phyloP scores from a whole-genome alignment of 2,329 filamentous ascomycete species.

The Incumbomyces lentus region DNA sequence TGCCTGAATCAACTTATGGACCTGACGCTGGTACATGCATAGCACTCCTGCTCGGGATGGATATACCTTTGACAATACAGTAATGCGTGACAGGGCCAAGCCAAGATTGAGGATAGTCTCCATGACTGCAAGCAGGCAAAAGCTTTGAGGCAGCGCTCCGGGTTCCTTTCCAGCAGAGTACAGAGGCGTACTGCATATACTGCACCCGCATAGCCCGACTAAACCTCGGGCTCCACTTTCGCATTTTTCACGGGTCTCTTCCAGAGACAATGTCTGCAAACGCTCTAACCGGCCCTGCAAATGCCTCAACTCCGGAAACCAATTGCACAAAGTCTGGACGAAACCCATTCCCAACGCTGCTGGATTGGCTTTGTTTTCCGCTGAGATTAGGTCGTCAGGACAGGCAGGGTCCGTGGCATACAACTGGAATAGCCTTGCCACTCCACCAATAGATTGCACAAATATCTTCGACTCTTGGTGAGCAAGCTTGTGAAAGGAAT shows the following conservation, averaged over 20 bases:
- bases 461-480: conserved; percentile 17
- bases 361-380: conserved; percentile 14
- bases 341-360: conserved; percentile 17
- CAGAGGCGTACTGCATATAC: conserved; percentile 11
- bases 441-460: conserved; percentile 16
- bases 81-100: conserved; percentile 17
- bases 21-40: conserved; percentile 16
- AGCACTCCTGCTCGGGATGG: conserved; percentile 16
- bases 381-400: conserved; percentile 6
- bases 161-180: neutral
- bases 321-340: conserved; percentile 17
- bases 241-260: conserved; percentile 11
- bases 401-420: conserved; percentile 11
- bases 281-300: conserved; percentile 18
- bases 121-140: conserved; percentile 16
- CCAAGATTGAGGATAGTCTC: conserved; percentile 19
- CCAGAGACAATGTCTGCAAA: conserved; percentile 11
- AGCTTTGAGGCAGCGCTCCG: conserved; percentile 11
- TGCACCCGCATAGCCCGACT: conserved; percentile 15
- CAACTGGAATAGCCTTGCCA: conserved; percentile 8
- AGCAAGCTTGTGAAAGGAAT: conserved; percentile 16
- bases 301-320: conserved; percentile 17
- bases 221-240: conserved; percentile 12
- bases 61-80: conserved; percentile 13
- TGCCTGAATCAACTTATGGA: conserved; percentile 14